phyloP scores from a whole-genome alignment of 768 basidiomycete species.

The Amanita subjunquillea region DNA sequence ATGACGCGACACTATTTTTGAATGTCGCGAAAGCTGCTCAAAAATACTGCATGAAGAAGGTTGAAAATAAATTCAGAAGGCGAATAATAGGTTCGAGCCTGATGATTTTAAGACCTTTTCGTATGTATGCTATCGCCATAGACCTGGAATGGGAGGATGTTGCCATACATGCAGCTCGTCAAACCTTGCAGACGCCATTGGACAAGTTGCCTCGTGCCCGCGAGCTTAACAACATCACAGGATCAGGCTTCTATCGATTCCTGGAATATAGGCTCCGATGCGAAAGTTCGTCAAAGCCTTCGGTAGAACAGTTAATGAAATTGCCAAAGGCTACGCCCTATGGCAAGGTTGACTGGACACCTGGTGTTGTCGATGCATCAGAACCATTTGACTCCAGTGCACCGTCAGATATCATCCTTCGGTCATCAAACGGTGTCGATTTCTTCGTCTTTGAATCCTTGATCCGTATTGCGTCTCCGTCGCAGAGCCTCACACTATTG shows the following conservation, averaged over 20 bases:
- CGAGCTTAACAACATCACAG: background rate
- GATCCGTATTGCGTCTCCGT: constrained; percentile 18
- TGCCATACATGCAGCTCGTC: background rate
- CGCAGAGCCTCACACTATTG: constrained; percentile 19
- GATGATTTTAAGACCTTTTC: background rate
- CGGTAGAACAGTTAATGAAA: background rate
- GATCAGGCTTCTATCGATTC: background rate
- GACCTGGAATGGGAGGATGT: background rate
- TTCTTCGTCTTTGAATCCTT: constrained; percentile 18
- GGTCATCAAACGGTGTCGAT: constrained; percentile 18
- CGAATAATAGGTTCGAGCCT: background rate
- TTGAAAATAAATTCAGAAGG: background rate
- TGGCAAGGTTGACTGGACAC: too few relatives aligned
- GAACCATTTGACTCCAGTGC: background rate
- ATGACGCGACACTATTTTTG: background rate
- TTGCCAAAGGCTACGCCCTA: background rate
- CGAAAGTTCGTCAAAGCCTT: too few relatives aligned
- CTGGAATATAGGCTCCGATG: background rate
- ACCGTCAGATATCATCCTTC: constrained; percentile 15
- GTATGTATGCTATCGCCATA: constrained; percentile 1
- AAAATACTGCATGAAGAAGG: constrained; percentile 3
- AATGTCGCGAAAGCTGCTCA: background rate
- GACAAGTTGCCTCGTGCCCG: background rate
- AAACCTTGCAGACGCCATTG: background rate
- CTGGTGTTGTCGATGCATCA: background rate